Conservation (phyloP, 202 grass and related monocot species). For the Panicum hallii region DNA sequence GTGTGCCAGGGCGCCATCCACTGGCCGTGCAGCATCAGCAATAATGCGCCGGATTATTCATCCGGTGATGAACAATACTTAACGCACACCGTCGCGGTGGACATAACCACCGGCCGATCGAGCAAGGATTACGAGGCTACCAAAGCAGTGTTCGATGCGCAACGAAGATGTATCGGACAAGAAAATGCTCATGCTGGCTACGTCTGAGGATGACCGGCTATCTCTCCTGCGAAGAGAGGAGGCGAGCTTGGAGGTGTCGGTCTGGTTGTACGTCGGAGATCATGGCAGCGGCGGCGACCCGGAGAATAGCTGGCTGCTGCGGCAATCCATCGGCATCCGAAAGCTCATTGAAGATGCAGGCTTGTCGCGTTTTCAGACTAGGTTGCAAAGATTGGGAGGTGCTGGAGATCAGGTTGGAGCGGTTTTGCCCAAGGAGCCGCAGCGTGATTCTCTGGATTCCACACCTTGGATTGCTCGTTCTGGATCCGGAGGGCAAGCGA, state of each 20-base stretch:
- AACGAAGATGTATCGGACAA: not conserved
- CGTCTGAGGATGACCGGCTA: not conserved
- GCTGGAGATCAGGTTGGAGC: constrained; percentile 19
- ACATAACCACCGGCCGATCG: not conserved
- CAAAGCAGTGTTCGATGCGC: not conserved
- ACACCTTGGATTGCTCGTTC: constrained; percentile 25
- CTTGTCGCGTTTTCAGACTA: constrained; percentile 2
- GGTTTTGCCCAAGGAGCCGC: constrained; percentile 25
- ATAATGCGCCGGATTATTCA: not conserved
- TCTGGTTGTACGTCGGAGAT: constrained; percentile 1
- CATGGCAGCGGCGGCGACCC: not conserved
- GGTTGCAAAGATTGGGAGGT: constrained; percentile 20
- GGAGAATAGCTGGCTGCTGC: not conserved
- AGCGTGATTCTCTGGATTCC: constrained; percentile 28
- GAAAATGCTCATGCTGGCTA: constrained; percentile 7
- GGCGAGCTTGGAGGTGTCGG: not conserved
- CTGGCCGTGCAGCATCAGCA: not conserved
- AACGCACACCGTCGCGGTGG: constrained; percentile 10
- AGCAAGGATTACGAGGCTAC: constrained; percentile 6
- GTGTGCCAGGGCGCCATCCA: constrained; percentile 13
- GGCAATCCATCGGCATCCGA: not conserved
- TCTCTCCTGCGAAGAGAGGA: not conserved
- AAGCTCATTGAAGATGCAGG: constrained; percentile 29
- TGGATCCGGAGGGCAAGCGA: not conserved
- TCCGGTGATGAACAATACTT: not conserved